Percentiles rank a stretch among this genome's conserved stretches.
Evolutionary conservation across 2,329 filamentous ascomycete genomes (phyloP).

Genomic region (Diaporthe vaccinii): DNA sequence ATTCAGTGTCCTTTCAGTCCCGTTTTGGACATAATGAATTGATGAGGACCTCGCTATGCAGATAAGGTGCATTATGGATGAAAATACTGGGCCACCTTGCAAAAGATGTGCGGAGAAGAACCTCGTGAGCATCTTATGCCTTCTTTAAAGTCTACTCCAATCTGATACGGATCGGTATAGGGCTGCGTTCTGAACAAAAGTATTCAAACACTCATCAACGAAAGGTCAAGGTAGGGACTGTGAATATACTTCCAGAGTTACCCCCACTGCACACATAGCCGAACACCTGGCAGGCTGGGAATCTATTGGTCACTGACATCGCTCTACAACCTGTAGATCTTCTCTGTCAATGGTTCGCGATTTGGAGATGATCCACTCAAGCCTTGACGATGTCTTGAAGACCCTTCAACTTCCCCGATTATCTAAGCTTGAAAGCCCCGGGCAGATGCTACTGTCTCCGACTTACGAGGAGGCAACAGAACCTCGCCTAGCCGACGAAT

Average conservation of each 20-base stretch:
- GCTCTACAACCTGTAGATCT: not conserved
- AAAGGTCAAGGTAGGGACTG: slow-evolving; percentile 52
- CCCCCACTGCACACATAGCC: not conserved
- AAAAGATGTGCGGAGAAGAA: slow-evolving; percentile 53
- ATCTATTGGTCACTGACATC: not conserved
- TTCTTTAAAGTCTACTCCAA: not conserved
- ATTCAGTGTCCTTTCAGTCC: not conserved
- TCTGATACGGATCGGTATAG: not conserved
- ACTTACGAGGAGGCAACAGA: slow-evolving; percentile 5
- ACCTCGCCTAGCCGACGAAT: slow-evolving; percentile 1
- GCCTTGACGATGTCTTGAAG: slow-evolving; percentile 44
- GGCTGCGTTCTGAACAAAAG: slow-evolving; percentile 56
- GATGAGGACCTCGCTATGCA: slow-evolving; percentile 36
- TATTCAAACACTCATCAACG: slow-evolving; percentile 57
- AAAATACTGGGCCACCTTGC: slow-evolving; percentile 53
- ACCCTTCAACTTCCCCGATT: slow-evolving; percentile 20
- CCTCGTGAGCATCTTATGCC: slow-evolving; percentile 43
- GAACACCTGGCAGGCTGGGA: not conserved
- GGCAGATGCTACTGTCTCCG: not conserved
- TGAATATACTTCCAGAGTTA: slow-evolving; percentile 13
- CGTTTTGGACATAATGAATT: not conserved
- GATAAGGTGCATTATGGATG: slow-evolving; percentile 59
- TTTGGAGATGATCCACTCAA: slow-evolving; percentile 44
- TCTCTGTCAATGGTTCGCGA: slow-evolving; percentile 36
- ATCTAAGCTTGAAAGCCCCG: slow-evolving; percentile 1